These are phyloP conservation scores for Didymella glomerata DNA, from an alignment of 2,329 filamentous ascomycete species.

Conservation along the genomic window DNA sequence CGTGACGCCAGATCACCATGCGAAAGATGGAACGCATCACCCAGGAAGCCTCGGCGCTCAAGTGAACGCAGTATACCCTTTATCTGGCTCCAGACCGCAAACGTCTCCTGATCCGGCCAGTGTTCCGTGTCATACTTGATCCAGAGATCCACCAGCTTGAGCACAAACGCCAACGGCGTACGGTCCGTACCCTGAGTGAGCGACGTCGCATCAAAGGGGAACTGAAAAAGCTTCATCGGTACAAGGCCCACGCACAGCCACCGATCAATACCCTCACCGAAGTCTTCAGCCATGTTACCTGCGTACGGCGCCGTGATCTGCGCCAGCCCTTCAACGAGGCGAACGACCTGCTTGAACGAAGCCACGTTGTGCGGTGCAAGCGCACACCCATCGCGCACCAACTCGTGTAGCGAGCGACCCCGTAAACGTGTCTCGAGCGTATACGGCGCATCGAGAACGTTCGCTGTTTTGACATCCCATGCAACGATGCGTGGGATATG, in stretches of 20 bases:
- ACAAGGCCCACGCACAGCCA: background rate
- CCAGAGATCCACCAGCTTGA: too few relatives aligned
- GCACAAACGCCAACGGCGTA: too few relatives aligned
- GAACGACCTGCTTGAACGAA: background rate
- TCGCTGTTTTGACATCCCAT: background rate
- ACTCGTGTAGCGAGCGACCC: background rate
- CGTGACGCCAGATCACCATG: slow-evolving; percentile 28
- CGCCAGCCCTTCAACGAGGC: background rate
- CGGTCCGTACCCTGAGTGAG: too few relatives aligned
- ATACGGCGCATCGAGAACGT: background rate
- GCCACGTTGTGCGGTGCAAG: background rate
- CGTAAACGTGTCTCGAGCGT: background rate
- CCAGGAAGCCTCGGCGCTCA: background rate
- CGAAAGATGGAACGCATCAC: slow-evolving; percentile 10
- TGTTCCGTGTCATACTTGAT: too few relatives aligned
- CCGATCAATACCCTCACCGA: background rate
- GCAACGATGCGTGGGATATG: background rate
- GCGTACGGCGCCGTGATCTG: background rate
- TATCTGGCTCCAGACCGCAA: too few relatives aligned
- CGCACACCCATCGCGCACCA: background rate
- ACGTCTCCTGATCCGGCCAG: too few relatives aligned
- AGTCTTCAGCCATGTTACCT: background rate
- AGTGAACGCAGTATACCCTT: background rate
- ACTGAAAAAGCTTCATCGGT: too few relatives aligned
- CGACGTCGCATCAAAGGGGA: too few relatives aligned